Conservation (phyloP, 805 yeast genomes). For the Kuraishia floccosa region DNA sequence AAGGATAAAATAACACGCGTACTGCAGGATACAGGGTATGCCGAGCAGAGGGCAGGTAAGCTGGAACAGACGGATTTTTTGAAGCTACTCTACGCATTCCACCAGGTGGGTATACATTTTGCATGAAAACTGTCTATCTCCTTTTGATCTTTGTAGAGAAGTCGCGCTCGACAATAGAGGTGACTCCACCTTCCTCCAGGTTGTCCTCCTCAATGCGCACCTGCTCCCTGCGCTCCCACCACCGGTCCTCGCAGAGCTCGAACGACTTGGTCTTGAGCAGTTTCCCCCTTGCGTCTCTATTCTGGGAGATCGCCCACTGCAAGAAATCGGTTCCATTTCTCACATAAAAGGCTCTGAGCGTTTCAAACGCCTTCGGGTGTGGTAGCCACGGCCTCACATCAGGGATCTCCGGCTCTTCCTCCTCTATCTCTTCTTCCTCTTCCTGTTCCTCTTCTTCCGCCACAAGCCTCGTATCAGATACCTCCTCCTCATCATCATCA, state of each 20-base stretch:
- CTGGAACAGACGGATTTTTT: conserved; percentile 93
- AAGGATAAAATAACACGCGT: conserved; percentile 66
- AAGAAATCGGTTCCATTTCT: conserved; percentile 81
- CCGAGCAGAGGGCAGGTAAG: conserved; percentile 85
- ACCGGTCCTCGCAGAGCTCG: conserved; percentile 85
- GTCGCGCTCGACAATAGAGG: conserved; percentile 75
- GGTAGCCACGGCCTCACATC: conserved; percentile 96
- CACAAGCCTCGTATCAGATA: conserved; percentile 29
- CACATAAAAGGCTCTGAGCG: conserved; percentile 70
- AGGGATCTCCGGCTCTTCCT: conserved; percentile 59
- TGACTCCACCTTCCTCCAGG: conserved; percentile 88
- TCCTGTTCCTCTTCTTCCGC: conserved; percentile 58
- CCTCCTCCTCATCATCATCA: conserved; percentile 54
- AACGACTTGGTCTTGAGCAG: conserved; percentile 81
- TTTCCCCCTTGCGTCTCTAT: conserved; percentile 81
- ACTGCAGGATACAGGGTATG: conserved; percentile 64
- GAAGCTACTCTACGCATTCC: conserved; percentile 80
- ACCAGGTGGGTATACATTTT: conserved; percentile 94
- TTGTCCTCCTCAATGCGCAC: conserved; percentile 82
- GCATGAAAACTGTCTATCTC: conserved; percentile 68
- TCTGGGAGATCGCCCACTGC: conserved; percentile 87
- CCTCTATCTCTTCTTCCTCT: conserved; percentile 51
- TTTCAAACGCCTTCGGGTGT: conserved; percentile 90
- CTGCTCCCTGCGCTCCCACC: conserved; percentile 98
- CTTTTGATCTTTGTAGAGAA: conserved; percentile 35